phyloP scores from a whole-genome alignment of 75 land plant species.

The Pinus albicaulis region DNA sequence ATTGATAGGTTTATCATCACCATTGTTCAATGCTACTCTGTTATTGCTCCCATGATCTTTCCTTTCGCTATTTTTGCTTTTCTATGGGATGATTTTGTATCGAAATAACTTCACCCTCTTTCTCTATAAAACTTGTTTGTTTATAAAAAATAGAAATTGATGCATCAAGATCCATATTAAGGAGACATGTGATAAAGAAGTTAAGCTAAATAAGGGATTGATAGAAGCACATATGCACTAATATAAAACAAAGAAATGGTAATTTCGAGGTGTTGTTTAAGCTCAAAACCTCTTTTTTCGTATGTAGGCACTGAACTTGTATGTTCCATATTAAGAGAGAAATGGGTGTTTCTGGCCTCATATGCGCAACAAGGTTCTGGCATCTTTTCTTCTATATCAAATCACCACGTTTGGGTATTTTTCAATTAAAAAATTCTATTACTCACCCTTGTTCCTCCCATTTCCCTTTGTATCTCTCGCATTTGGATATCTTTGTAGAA shows the following conservation, averaged over 20 bases:
- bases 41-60: conserved; percentile 81
- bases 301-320: conserved; percentile 45
- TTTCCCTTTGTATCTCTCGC: conserved; percentile 48
- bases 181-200: not conserved
- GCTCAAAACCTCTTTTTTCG: too few relatives aligned
- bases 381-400: conserved; percentile 70
- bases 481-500: conserved; percentile 44
- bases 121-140: not conserved
- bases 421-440: conserved; percentile 52
- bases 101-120: conserved; percentile 63
- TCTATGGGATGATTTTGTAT: conserved; percentile 77
- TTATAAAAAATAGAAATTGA: not conserved
- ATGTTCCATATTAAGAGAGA: conserved; percentile 82
- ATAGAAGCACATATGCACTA: not conserved
- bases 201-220: not conserved
- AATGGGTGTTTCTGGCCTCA: conserved; percentile 97
- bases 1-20: conserved; percentile 81
- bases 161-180: not conserved
- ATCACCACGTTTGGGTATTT: conserved; percentile 87
- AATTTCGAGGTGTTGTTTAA: too few relatives aligned
- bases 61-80: conserved; percentile 85
- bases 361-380: conserved; percentile 59
- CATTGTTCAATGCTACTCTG: conserved; percentile 74
- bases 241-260: not conserved
- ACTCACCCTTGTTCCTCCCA: conserved; percentile 46